Base-by-base conservation (phyloP, 148 eudicot genomes). In the Tetragonia tetragonoides region DNA sequence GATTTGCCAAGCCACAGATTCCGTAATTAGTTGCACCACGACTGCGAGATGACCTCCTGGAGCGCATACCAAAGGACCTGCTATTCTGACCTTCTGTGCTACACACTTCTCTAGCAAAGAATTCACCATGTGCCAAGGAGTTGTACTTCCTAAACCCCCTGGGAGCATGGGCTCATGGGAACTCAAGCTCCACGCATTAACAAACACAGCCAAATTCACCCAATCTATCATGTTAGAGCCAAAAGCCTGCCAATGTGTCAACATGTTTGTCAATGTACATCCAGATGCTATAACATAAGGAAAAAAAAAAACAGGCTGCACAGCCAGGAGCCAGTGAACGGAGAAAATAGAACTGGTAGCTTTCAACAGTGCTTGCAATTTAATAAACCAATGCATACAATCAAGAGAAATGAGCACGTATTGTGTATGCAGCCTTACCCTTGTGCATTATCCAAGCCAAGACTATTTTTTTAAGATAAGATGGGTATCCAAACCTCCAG, bases 1-100 rank as follows among this genome's bases (percentile, higher is more conserved):
- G 77, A 76, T 37, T 82, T 93, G 97, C 99, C 99, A 95, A 65
- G 97, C 86, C 72, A 90, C 83, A 21, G 97, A 87, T 84, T 95
- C 99, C 37, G 97, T 82, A 16, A 95, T 85, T 81, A 95, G 82
- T 80, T 91, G 96, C 75, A 91, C 90, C 74, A 91, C 71, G 66
- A 80, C 77, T 24, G 90, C 83, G 28, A 93, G 80, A 83, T 87
- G 83, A 51, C 85, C 83, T 46, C 94, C 91, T 2, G 93, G 91
- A 63, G 85, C 84, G 53, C 90, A 87, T 66, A 81, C 77, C 62
- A 87, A 73, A n/a, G 86, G 81, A 53, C 85, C 85, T 42, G 81
- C 75, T 46, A 86, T 83, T 78, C 77, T 72, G 68, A 90, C 74
- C 81, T 82, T 87, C 67, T 91, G 88, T 37, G 60, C 17, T n/a